These are phyloP conservation scores for Mucor lusitanicus DNA, from an alignment of 371 early-diverging fungal genomes.

Conservation along the genomic window DNA sequence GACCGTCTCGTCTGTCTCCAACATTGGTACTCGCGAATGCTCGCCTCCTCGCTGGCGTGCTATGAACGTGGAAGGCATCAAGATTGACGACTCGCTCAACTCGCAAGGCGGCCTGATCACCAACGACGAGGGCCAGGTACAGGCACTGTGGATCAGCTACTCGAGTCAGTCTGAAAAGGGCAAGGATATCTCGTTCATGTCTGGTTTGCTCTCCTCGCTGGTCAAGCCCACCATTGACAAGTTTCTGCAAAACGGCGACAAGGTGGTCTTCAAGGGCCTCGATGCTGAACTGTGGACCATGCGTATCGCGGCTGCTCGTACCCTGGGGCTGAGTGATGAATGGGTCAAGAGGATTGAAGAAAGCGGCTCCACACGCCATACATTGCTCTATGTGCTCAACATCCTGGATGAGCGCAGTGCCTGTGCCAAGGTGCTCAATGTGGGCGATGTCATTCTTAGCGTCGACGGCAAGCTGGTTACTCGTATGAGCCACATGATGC, in stretches of 20 bases:
- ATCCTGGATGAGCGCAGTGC: constrained; percentile 56
- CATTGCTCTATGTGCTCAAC: constrained; percentile 72
- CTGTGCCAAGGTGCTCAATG: constrained; percentile 67
- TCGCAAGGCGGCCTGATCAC: constrained; percentile 75
- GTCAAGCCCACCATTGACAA: constrained; percentile 44
- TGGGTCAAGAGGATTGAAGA: constrained; percentile 71
- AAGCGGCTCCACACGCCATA: constrained; percentile 62
- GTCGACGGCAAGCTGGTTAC: constrained; percentile 71
- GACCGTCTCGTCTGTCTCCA: constrained; percentile 58
- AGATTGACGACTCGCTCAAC: constrained; percentile 59
- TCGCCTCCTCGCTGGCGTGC: constrained; percentile 72
- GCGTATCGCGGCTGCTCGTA: constrained; percentile 78
- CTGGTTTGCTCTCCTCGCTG: constrained; percentile 54
- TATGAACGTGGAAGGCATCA: constrained; percentile 80
- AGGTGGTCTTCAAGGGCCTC: constrained; percentile 55
- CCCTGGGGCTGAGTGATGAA: constrained; percentile 76
- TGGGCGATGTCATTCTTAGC: constrained; percentile 87
- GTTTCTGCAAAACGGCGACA: constrained; percentile 44
- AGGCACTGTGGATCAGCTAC: constrained; percentile 79
- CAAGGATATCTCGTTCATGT: constrained; percentile 63
- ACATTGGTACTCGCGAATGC: constrained; percentile 66
- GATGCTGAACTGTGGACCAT: constrained; percentile 84
- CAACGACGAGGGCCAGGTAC: constrained; percentile 68
- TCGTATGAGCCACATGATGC: constrained; percentile 60
- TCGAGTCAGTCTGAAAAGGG: constrained; percentile 63